These are phyloP conservation scores for Mortierella sp. DNA, from an alignment of 371 early-diverging fungal genomes.

Conservation along the genomic window DNA sequence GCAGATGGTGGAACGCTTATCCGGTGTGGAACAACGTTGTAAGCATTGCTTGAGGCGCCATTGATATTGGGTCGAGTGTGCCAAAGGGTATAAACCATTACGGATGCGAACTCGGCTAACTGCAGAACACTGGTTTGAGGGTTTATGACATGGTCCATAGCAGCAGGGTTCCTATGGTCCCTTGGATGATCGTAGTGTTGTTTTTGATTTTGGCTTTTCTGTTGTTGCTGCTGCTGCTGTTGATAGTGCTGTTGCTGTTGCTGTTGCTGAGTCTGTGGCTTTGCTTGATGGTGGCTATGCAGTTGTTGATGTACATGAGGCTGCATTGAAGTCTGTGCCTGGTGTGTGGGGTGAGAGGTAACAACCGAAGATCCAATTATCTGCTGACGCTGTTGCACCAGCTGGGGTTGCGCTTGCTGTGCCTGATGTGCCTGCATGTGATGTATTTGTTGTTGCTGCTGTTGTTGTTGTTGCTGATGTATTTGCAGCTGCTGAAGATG, in stretches of 20 bases:
- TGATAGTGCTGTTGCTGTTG: constrained; percentile 12
- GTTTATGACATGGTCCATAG: constrained; percentile 35
- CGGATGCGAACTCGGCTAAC: constrained; percentile 74
- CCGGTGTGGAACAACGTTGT: constrained; percentile 50
- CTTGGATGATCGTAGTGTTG: constrained; percentile 14
- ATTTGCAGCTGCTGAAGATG: constrained; percentile 20
- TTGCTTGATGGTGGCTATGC: constrained; percentile 4
- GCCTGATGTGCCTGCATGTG: constrained; percentile 29
- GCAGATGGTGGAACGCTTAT: constrained; percentile 63
- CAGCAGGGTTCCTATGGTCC: constrained; percentile 28
- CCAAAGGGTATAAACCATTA: constrained; percentile 77
- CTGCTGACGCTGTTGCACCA: constrained; percentile 32
- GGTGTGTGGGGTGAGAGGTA: constrained; percentile 35
- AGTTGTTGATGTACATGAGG: constrained; percentile 21
- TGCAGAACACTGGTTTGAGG: constrained; percentile 57
- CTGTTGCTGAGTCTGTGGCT: constrained; percentile 22
- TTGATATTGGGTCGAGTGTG: constrained; percentile 64
- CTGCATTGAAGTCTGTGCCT: constrained; percentile 12
- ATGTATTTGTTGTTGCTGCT: constrained; percentile 19
- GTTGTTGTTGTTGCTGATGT: constrained; percentile 15
- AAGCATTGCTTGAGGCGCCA: constrained; percentile 54
- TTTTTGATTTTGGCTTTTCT: constrained; percentile 33
- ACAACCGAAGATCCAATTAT: constrained; percentile 18
- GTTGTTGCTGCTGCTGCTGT: constrained; percentile 26
- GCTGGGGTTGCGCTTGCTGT: constrained; percentile 27